Evolutionary conservation across 1,139 yeast species (phyloP).

Genomic region (Eremothecium gossypii): DNA sequence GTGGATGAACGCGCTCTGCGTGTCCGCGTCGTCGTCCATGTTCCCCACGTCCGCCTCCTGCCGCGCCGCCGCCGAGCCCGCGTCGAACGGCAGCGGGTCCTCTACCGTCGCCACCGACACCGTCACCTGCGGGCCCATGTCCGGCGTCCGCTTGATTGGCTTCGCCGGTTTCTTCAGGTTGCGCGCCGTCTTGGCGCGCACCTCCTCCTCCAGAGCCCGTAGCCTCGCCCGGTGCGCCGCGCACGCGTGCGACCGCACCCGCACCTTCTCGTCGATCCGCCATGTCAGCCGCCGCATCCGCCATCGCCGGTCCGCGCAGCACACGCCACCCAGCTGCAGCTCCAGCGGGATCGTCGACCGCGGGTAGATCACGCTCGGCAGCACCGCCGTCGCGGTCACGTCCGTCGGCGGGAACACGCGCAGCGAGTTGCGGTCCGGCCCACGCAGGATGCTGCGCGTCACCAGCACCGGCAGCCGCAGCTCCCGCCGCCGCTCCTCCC

Average conservation of each 20-base stretch:
- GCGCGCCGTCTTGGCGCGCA: slow-evolving; percentile 27
- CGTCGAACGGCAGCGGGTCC: not conserved
- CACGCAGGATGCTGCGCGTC: slow-evolving; percentile 67
- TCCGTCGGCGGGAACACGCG: slow-evolving; percentile 95
- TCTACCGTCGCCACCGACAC: slow-evolving; percentile 21
- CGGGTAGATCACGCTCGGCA: slow-evolving; percentile 87
- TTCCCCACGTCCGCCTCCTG: slow-evolving; percentile 6
- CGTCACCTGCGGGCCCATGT: slow-evolving; percentile 33
- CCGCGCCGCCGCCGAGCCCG: slow-evolving; percentile 2
- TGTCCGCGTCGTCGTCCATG: slow-evolving; percentile 16
- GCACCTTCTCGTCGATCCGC: slow-evolving; percentile 79
- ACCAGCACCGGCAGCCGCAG: slow-evolving; percentile 61
- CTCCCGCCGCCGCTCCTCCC: slow-evolving; percentile 29
- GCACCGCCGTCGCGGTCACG: slow-evolving; percentile 72
- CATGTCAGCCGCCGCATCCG: slow-evolving; percentile 82
- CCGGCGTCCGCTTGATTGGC: slow-evolving; percentile 31
- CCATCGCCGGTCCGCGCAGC: slow-evolving; percentile 65
- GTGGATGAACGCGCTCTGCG: slow-evolving; percentile 23
- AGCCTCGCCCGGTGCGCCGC: slow-evolving; percentile 43
- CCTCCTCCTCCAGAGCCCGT: slow-evolving; percentile 38
- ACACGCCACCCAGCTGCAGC: slow-evolving; percentile 70
- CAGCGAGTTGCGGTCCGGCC: slow-evolving; percentile 77
- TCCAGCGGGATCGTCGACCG: slow-evolving; percentile 79
- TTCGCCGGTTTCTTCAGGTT: slow-evolving; percentile 20
- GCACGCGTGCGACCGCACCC: slow-evolving; percentile 53